phyloP scores from a whole-genome alignment of 768 basidiomycete species.

The Lactarius hatsudake region DNA sequence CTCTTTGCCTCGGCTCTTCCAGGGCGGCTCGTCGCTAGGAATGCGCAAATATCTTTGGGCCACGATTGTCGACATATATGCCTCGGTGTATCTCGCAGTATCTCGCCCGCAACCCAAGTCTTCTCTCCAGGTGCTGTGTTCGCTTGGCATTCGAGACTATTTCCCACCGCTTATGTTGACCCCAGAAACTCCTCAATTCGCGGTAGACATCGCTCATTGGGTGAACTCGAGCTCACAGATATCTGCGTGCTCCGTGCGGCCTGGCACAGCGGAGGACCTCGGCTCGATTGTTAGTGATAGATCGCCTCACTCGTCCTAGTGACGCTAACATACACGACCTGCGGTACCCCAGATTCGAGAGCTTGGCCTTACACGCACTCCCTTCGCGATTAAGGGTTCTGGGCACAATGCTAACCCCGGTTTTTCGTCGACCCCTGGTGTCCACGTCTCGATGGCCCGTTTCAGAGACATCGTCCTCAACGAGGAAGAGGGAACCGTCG shows the following conservation, averaged over 20 bases:
- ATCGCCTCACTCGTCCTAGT: background rate
- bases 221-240: slow-evolving; percentile 1
- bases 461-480: background rate
- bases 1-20: background rate
- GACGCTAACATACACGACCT: background rate
- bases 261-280: slow-evolving; percentile 1
- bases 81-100: background rate
- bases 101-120: background rate
- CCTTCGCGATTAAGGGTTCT: slow-evolving; percentile 3
- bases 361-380: background rate
- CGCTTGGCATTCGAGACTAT: background rate
- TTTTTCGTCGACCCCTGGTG: slow-evolving; percentile 5
- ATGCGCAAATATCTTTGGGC: background rate
- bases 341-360: background rate
- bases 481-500: background rate
- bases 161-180: too few relatives aligned
- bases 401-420: slow-evolving; percentile 3
- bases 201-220: background rate
- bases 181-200: background rate
- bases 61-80: background rate
- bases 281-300: background rate
- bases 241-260: slow-evolving; percentile 7
- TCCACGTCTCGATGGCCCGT: slow-evolving; percentile 2
- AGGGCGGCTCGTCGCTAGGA: background rate
- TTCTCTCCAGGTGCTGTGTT: slow-evolving; percentile 2